Percentiles rank a stretch among this genome's conserved stretches.
These are phyloP conservation scores for Talaromyces nanjingensis DNA, from an alignment of 495 filamentous ascomycete species.

Conservation along the genomic window DNA sequence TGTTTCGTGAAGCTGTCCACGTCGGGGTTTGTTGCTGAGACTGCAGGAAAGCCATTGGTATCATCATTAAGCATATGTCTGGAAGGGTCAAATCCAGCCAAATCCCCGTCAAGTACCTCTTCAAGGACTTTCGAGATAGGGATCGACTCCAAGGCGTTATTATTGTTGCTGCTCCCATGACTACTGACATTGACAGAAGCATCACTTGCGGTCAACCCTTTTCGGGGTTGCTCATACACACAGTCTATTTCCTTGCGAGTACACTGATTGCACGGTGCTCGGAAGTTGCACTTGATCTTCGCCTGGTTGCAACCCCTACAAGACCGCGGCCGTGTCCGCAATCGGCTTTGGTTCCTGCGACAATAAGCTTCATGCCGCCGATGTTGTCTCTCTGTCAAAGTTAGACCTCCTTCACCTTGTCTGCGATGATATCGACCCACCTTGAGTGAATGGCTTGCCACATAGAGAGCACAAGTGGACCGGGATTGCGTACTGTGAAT, in stretches of 20 bases:
- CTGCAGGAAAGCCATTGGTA: not conserved
- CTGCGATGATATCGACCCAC: not conserved
- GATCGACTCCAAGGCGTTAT: not conserved
- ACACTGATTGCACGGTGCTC: constrained; percentile 11
- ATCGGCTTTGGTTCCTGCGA: not conserved
- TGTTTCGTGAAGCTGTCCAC: not conserved
- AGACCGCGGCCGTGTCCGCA: constrained; percentile 10
- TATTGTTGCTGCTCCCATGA: not conserved
- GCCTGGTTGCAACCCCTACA: constrained; percentile 14
- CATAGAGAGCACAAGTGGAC: constrained; percentile 8
- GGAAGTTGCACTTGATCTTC: constrained; percentile 15
- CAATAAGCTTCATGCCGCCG: constrained; percentile 8
- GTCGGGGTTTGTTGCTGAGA: not conserved
- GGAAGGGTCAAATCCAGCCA: not conserved
- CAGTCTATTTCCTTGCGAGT: constrained; percentile 10
- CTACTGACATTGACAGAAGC: not conserved
- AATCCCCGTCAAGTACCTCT: not conserved
- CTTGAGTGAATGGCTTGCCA: constrained; percentile 11
- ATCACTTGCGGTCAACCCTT: not conserved
- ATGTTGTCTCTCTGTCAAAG: not conserved
- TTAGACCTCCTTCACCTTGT: not conserved
- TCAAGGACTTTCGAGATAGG: not conserved
- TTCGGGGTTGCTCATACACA: constrained; percentile 8
- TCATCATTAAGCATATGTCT: not conserved
- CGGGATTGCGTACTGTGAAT: not conserved